Evolutionary conservation across 2,329 filamentous ascomycete species (phyloP), one percentile per base, ranked within the genome.

Genomic region (Fusarium verticillioides): DNA sequence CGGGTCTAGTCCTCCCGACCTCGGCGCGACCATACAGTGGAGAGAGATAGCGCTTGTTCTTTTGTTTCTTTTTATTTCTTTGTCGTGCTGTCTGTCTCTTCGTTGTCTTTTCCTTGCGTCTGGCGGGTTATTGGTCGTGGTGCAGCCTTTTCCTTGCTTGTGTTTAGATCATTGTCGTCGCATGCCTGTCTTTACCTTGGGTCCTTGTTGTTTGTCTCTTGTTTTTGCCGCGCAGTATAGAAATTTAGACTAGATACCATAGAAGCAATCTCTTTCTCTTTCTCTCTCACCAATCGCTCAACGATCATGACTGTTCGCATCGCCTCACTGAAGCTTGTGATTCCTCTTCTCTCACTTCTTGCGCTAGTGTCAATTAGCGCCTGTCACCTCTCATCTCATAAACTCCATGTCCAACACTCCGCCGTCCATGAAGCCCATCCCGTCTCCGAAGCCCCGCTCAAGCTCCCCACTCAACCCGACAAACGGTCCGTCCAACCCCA

Each of bases 401-500:
- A 66, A 70, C 18, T 59, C 40, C 40, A 63, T 23, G 26, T 60
- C 57, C 21, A 52, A 36, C 44, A 74, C 8, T 12, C 46, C 66
- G 6, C 19, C 59, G 30, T 60, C 32, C n/a, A 54, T 36, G 32
- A 60, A 50, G 6, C 43, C 40, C 47, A 74, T 49, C 7, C 52
- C 66, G 52, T 49, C 34, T n/a, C 26, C 59, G 23, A 42, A 47
- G 4, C 30, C 36, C 16, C 47, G 69, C 28, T 66, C 46, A 46
- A 74, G 49, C 2, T 66, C 66, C 15, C 37, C 44, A n/a, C 50
- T 62, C 18, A 58, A 32, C 10, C 47, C 34, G 23, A 53, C 34
- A 63, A 71, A 70, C 5, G 66, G 57, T 8, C 66, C 69, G 23
- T 72, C 71, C 23, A 73, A 10, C 11, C 63, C 70, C 12, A 40